Evolutionary conservation across 139 green algal genomes (phyloP), one percentile per base, ranked within the genome.

Genomic region (Micractinium conductrix): DNA sequence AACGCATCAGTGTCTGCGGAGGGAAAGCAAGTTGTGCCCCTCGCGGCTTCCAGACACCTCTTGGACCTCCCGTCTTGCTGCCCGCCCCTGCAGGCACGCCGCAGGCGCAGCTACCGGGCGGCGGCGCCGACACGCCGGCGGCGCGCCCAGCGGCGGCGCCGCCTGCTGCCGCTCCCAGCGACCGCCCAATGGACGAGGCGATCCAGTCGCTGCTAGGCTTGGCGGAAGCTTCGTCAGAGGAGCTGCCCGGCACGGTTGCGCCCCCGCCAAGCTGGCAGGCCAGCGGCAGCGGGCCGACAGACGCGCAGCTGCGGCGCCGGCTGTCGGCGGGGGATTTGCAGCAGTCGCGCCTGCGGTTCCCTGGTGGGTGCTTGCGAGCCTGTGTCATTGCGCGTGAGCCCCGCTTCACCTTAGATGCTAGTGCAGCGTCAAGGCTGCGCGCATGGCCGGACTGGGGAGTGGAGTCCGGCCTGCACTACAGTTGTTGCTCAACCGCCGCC

Each of bases 131-230:
- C 26, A 62, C 53, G 53, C 53, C 53, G 53, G n/a, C n/a, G n/a
- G n/a, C n/a, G n/a, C n/a, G n/a, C n/a, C n/a, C n/a, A n/a, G n/a
- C n/a, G n/a, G 33, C 67, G 10, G 33, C 33, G 26, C 60, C 60
- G 2, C 17, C 67, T 4, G 35, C 33, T 17, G 7, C 3, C 3
- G 40, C 63, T 8, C 16, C 40, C 72, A 79, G 17, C 30, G 30
- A 30, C 45, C 8, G 43, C 33, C 33, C n/a, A 10, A 38, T 81
- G 6, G 76, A 82, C 37, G 76, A 82, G 30, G 76, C 76, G 1
- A 53, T 82, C 7, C 55, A 71, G 38, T 82, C 76, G 38, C 38
- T 82, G 12, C 76, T 82, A 22, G 75, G 75, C 33, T 37, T 81
- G 75, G 75, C 75, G 37, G 75, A 81, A 4, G 75, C 50, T 19